These are phyloP conservation scores for Trichocladium antarcticum DNA, from an alignment of 495 filamentous ascomycete genomes.

Conservation along the genomic window DNA sequence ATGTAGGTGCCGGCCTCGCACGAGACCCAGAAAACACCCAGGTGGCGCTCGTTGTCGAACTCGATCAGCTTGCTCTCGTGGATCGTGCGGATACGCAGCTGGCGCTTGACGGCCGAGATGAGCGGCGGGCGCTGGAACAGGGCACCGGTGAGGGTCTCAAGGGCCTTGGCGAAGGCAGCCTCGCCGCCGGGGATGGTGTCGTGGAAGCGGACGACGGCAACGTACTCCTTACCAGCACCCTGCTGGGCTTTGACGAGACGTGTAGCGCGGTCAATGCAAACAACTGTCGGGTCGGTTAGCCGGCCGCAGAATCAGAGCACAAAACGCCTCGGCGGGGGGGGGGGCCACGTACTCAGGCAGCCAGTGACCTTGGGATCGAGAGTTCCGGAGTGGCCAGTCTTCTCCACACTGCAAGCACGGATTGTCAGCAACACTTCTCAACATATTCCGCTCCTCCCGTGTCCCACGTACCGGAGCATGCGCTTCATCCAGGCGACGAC, in stretches of 20 bases:
- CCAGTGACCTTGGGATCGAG: conserved; percentile 76
- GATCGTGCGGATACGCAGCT: conserved; percentile 92
- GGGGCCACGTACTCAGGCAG: conserved; percentile 58
- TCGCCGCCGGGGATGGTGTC: conserved; percentile 85
- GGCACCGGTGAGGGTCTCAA: conserved; percentile 90
- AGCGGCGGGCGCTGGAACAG: conserved; percentile 94
- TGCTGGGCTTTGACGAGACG: conserved; percentile 97
- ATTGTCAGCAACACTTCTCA: conserved; percentile 15
- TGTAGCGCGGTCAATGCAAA: conserved; percentile 91
- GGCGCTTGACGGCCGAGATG: conserved; percentile 96
- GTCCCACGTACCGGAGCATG: conserved; percentile 61
- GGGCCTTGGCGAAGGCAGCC: conserved; percentile 74
- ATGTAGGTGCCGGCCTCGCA: conserved; percentile 99
- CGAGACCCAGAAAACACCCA: conserved; percentile 99
- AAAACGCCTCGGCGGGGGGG: too few relatives aligned
- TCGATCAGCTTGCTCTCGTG: conserved; percentile 90
- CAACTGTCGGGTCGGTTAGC: conserved; percentile 33
- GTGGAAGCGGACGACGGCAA: conserved; percentile 81
- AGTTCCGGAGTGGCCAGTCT: conserved; percentile 95
- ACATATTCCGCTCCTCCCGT: neutral
- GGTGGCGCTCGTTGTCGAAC: conserved; percentile 92
- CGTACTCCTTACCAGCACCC: conserved; percentile 78
- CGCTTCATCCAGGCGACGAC: conserved; percentile 98
- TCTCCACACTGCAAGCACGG: conserved; percentile 56
- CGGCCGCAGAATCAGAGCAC: neutral